phyloP scores from a whole-genome alignment of 257 asterid species.

The Marsdenia floribunda region DNA sequence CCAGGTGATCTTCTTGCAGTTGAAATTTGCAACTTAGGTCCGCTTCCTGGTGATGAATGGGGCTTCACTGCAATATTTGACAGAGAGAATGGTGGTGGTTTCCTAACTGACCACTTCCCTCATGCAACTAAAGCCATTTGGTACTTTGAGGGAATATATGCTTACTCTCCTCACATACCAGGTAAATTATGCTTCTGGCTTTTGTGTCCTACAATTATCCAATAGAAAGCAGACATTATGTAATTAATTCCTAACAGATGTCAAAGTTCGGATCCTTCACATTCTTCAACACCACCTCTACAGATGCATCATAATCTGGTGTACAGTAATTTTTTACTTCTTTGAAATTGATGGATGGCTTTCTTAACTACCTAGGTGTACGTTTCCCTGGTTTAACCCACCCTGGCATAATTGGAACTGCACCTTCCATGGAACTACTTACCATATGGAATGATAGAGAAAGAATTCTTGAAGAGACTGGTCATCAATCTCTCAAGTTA shows the following conservation, averaged over 20 bases:
- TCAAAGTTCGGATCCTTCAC: neutral
- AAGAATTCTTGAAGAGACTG: slow-evolving; percentile 59
- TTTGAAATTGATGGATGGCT: slow-evolving; percentile 5
- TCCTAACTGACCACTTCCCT: slow-evolving; percentile 89
- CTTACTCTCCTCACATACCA: slow-evolving; percentile 93
- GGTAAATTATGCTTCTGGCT: slow-evolving; percentile 30
- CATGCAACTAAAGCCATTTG: slow-evolving; percentile 85
- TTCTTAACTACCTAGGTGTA: slow-evolving; percentile 42
- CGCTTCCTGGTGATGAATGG: slow-evolving; percentile 96
- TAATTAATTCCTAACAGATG: neutral
- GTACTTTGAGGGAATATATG: slow-evolving; percentile 95
- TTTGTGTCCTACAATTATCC: neutral
- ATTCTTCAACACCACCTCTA: neutral
- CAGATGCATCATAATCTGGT: neutral
- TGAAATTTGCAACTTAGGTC: slow-evolving; percentile 92
- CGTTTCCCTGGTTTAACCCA: slow-evolving; percentile 89
- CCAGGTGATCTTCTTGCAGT: slow-evolving; percentile 89
- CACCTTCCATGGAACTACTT: slow-evolving; percentile 82
- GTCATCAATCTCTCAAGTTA: slow-evolving; percentile 53
- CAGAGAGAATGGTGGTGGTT: slow-evolving; percentile 95
- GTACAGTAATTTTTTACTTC: neutral
- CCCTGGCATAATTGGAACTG: slow-evolving; percentile 93
- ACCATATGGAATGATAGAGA: slow-evolving; percentile 85
- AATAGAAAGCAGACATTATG: neutral
- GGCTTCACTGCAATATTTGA: slow-evolving; percentile 91